These are phyloP conservation scores for Pistacia integerrima DNA, from an alignment of 345 rosid species.

Conservation along the genomic window DNA sequence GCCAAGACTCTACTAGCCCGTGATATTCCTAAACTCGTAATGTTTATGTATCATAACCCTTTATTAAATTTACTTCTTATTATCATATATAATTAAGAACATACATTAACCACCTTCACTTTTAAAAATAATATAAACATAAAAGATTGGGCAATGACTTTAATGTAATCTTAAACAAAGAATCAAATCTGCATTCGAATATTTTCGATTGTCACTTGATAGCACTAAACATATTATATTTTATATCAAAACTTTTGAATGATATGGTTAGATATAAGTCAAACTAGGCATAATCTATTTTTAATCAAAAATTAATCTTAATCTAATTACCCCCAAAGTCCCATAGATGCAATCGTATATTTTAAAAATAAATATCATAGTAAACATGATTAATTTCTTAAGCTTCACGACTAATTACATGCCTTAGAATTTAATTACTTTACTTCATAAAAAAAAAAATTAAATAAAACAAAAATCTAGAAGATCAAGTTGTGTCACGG, in stretches of 20 bases:
- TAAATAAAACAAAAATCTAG: background rate
- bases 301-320: background rate
- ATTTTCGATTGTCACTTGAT: background rate
- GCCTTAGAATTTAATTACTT: no score
- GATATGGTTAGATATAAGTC: background rate
- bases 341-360: background rate
- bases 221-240: background rate
- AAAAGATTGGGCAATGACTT: no score
- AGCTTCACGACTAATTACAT: background rate
- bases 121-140: no score
- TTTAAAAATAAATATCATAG: no score
- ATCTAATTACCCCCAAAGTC: background rate
- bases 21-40: no score
- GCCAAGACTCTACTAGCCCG: no score
- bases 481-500: background rate
- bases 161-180: background rate
- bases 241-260: background rate
- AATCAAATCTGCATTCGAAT: conserved; percentile 17
- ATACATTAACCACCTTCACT: no score
- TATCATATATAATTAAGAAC: no score
- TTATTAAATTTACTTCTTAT: no score
- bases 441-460: no score
- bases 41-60: no score
- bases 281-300: background rate
- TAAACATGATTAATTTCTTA: background rate